Evolutionary conservation across 768 basidiomycete genomes (phyloP), one percentile per base, ranked within the genome.

Genomic region (Boletus huronensis): DNA sequence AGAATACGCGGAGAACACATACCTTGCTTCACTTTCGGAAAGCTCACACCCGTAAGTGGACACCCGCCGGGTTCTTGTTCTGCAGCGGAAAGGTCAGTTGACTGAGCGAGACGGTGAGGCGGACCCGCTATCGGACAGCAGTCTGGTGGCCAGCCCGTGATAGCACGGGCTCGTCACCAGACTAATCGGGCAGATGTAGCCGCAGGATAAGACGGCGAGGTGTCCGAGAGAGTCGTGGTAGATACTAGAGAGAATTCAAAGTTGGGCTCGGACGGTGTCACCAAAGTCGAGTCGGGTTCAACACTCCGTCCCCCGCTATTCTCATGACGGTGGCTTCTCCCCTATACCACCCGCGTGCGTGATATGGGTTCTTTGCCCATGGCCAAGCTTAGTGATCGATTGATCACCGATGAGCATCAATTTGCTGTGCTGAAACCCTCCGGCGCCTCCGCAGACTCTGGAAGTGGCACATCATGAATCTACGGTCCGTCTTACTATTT

Each of bases 81-180:
- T 46, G 34, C 17, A n/a, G 53, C 36, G 31, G 17, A 26, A 9
- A 26, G 6, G 50, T 57, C 57, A 53, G 43, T 41, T 54, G 65
- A 52, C 25, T 11, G 25, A 10, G 35, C n/a, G 29, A n/a, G 17
- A 26, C 47, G 52, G 43, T 19, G 35, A 38, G n/a, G 26, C 3
- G 7, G 6, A 7, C 36, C 41, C 44, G 28, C 3, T 16, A 9
- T 48, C 53, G n/a, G n/a, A n/a, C n/a, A n/a, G n/a, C n/a, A n/a
- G n/a, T n/a, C n/a, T n/a, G n/a, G n/a, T n/a, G n/a, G n/a, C n/a
- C n/a, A n/a, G n/a, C n/a, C n/a, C n/a, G n/a, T n/a, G n/a, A n/a
- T n/a, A n/a, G n/a, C n/a, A n/a, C n/a, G n/a, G n/a, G n/a, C n/a
- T n/a, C n/a, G n/a, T n/a, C n/a, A n/a, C n/a, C n/a, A n/a, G n/a